Conservation (phyloP, 169 alveolate genomes). For the Babesia sp. region DNA sequence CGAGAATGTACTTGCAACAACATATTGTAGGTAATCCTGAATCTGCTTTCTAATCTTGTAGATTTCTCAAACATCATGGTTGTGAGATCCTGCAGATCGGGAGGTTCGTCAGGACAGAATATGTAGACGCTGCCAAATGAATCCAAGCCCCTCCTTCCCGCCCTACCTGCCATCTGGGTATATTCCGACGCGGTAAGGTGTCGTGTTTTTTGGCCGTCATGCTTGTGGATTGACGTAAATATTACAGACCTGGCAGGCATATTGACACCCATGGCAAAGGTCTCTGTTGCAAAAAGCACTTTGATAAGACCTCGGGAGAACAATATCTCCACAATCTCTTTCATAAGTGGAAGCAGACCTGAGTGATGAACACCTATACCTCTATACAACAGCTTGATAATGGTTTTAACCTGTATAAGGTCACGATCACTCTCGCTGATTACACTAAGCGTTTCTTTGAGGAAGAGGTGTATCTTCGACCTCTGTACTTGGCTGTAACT, state of each 20-base stretch:
- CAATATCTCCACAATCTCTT: slow-evolving; percentile 96
- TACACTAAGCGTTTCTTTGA: slow-evolving; percentile 80
- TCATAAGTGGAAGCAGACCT: slow-evolving; percentile 95
- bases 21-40: slow-evolving; percentile 90
- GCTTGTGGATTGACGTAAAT: slow-evolving; percentile 91
- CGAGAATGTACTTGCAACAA: slow-evolving; percentile 81
- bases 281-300: slow-evolving; percentile 97
- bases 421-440: slow-evolving; percentile 84
- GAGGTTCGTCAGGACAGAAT: slow-evolving; percentile 85
- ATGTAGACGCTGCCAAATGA: slow-evolving; percentile 92
- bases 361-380: slow-evolving; percentile 99
- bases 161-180: slow-evolving; percentile 98
- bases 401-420: slow-evolving; percentile 85
- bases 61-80: slow-evolving; percentile 84
- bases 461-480: slow-evolving; percentile 83
- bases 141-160: slow-evolving; percentile 99
- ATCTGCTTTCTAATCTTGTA: slow-evolving; percentile 85
- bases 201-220: slow-evolving; percentile 88
- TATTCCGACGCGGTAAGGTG: slow-evolving; percentile 95
- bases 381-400: slow-evolving; percentile 81
- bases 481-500: slow-evolving; percentile 79
- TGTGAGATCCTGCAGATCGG: slow-evolving; percentile 86
- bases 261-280: slow-evolving; percentile 99
- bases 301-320: slow-evolving; percentile 94
- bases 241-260: slow-evolving; percentile 99